These are phyloP conservation scores for Torulaspora maleeae DNA, from an alignment of 805 yeast genomes.

Conservation along the genomic window DNA sequence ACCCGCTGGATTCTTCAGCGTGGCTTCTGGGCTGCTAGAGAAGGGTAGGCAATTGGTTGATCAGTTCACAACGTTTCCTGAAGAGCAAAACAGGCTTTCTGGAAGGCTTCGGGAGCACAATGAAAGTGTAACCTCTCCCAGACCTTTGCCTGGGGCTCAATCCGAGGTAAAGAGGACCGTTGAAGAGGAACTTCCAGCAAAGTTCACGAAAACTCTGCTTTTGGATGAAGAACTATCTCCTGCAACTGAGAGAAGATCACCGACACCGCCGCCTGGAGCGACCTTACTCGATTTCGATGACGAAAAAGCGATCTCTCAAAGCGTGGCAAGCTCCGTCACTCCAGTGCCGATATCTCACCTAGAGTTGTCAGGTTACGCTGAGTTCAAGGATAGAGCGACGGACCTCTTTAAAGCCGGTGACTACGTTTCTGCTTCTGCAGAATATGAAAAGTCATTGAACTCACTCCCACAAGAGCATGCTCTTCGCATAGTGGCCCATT, in stretches of 20 bases:
- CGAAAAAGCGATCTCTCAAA: neutral
- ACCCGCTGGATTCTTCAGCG: constrained; percentile 15
- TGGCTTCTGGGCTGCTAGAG: constrained; percentile 29
- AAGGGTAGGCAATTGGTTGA: constrained; percentile 34
- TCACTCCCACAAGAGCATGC: constrained; percentile 62
- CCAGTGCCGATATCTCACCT: constrained; percentile 24
- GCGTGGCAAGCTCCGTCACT: constrained; percentile 1
- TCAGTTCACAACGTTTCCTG: constrained; percentile 22
- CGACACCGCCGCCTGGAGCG: constrained; percentile 4
- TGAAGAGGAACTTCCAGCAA: constrained; percentile 13
- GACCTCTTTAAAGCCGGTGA: constrained; percentile 76
- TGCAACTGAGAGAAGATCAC: neutral
- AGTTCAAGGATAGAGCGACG: constrained; percentile 52
- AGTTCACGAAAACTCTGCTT: constrained; percentile 8
- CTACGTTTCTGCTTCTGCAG: constrained; percentile 57
- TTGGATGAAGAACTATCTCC: neutral
- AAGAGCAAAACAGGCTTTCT: constrained; percentile 19
- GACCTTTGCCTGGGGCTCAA: neutral
- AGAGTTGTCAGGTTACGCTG: constrained; percentile 39
- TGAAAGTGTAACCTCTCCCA: neutral
- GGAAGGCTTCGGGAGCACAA: neutral
- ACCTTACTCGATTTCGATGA: constrained; percentile 22
- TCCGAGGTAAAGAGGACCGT: neutral
- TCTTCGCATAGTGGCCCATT: constrained; percentile 58
- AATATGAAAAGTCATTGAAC: constrained; percentile 53